These are phyloP conservation scores for Dorcoceras hygrometricum DNA, from an alignment of 257 asterid genomes.

Conservation along the genomic window DNA sequence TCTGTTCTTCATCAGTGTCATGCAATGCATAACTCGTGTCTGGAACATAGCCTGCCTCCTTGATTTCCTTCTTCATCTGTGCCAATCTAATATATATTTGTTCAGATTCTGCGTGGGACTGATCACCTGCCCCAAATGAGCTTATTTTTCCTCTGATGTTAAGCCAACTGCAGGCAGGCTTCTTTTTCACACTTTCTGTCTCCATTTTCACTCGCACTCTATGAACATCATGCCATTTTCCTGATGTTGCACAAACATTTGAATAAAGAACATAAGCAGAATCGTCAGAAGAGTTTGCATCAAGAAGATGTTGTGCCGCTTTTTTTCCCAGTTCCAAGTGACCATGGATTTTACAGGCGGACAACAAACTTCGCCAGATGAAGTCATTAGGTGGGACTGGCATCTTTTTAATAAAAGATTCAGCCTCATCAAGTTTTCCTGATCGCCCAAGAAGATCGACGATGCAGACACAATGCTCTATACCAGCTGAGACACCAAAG, in stretches of 20 bases:
- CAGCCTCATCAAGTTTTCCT: constrained; percentile 47
- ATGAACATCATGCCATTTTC: constrained; percentile 47
- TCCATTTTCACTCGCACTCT: constrained; percentile 41
- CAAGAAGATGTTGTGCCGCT: constrained; percentile 39
- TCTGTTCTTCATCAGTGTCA: constrained; percentile 53
- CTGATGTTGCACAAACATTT: constrained; percentile 45
- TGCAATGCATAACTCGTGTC: constrained; percentile 50
- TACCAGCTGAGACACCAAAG: constrained; percentile 42
- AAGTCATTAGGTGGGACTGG: constrained; percentile 46
- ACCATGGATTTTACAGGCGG: constrained; percentile 45
- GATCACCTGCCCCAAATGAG: constrained; percentile 41
- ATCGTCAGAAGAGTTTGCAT: constrained; percentile 42
- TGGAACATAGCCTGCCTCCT: constrained; percentile 43
- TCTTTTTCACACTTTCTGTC: constrained; percentile 35
- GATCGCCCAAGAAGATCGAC: constrained; percentile 57
- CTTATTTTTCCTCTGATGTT: constrained; percentile 34
- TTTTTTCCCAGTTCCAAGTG: constrained; percentile 37
- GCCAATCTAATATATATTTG: constrained; percentile 29
- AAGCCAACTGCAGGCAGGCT: constrained; percentile 53
- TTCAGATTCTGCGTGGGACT: constrained; percentile 31
- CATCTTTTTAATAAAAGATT: constrained; percentile 41
- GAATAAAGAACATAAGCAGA: constrained; percentile 58
- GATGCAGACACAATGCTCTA: constrained; percentile 46
- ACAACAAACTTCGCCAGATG: constrained; percentile 47
- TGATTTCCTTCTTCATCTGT: constrained; percentile 38